Evolutionary conservation across 306 rosid species (phyloP).

Genomic region (Betula pendula): DNA sequence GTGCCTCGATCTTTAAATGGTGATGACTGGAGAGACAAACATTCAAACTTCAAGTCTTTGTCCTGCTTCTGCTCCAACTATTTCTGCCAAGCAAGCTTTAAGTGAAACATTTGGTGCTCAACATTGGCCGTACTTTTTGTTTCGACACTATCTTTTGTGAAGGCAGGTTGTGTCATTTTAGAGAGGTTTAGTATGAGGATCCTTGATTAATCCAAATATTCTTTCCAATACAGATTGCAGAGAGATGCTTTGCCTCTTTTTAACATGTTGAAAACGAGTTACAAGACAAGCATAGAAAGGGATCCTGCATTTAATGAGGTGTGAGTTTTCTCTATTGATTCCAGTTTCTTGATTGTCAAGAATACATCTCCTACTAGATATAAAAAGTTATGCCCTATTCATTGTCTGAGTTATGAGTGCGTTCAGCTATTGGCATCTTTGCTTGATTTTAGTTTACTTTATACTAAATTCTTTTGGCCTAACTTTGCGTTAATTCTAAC

Average conservation of each 20-base stretch:
- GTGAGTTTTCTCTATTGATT: background rate
- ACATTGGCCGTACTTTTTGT: background rate
- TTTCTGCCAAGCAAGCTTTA: background rate
- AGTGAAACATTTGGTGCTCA: slow-evolving; percentile 12
- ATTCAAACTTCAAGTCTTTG: background rate
- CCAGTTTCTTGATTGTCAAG: background rate
- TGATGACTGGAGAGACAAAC: background rate
- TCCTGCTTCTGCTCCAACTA: background rate
- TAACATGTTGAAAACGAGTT: slow-evolving; percentile 69
- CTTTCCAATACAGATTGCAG: slow-evolving; percentile 64
- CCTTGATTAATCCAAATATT: background rate
- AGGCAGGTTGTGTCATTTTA: background rate
- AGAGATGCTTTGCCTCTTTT: slow-evolving; percentile 92
- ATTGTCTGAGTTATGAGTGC: background rate
- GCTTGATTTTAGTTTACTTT: slow-evolving; percentile 12
- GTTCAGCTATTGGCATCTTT: background rate
- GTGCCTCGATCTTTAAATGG: background rate
- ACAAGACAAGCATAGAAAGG: slow-evolving; percentile 67
- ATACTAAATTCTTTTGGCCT: slow-evolving; percentile 4
- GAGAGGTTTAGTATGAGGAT: background rate
- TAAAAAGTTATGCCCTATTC: background rate
- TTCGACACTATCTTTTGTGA: background rate
- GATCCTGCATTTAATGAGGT: slow-evolving; percentile 92
- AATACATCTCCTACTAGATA: background rate
- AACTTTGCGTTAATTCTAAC: slow-evolving; percentile 39